Conservation (phyloP, 768 basidiomycete genomes). For the Tulasnella sp. region DNA sequence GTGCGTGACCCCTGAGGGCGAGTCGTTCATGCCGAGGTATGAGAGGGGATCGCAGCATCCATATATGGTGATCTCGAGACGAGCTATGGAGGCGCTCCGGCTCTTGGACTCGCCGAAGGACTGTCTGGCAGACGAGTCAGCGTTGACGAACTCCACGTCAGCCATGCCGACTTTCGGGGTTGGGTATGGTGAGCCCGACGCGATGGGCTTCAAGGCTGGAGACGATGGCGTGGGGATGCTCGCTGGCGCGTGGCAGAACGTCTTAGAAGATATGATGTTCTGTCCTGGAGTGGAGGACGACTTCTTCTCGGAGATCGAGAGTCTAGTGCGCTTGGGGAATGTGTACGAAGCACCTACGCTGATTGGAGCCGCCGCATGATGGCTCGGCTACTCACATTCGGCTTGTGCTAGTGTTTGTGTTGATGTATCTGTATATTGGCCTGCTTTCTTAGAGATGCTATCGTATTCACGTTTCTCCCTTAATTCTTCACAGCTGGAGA, state of each 20-base stretch:
- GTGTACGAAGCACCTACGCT: background rate
- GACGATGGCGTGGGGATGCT: conserved; percentile 69
- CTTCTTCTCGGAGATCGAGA: conserved; percentile 70
- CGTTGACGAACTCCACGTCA: conserved; percentile 37
- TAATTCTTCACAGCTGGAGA: too few relatives aligned
- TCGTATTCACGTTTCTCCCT: too few relatives aligned
- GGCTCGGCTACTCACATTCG: too few relatives aligned
- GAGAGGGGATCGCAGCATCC: background rate
- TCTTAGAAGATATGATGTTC: conserved; percentile 50
- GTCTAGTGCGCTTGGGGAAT: conserved; percentile 52
- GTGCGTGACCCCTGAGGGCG: conserved; percentile 41
- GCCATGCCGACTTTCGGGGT: conserved; percentile 24
- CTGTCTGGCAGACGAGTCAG: conserved; percentile 55
- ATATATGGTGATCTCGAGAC: conserved; percentile 27
- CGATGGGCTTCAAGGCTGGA: conserved; percentile 44
- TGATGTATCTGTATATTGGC: too few relatives aligned
- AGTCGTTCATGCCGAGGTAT: conserved; percentile 39
- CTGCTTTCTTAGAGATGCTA: too few relatives aligned
- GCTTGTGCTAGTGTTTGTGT: too few relatives aligned
- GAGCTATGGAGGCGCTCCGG: conserved; percentile 68
- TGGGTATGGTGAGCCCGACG: conserved; percentile 47
- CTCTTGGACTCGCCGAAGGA: conserved; percentile 67
- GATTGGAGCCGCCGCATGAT: too few relatives aligned
- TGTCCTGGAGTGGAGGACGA: conserved; percentile 50
- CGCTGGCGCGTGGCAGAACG: conserved; percentile 54